Base-by-base conservation (phyloP, 1,139 yeast genomes). In the Arxiozyma slooffiae region DNA sequence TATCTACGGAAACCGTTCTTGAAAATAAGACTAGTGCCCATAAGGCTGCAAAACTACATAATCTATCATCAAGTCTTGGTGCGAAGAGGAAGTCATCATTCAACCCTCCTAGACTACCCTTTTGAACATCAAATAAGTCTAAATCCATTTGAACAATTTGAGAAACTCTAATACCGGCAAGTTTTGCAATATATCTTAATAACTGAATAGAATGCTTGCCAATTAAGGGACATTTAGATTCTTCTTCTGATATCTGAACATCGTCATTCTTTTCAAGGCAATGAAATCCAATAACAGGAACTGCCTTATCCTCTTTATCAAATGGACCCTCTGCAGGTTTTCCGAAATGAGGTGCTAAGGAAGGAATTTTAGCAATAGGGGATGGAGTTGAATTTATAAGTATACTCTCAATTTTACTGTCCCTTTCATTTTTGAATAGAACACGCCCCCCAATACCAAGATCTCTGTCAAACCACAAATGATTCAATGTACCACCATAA, bases 341-440 rank as follows among this genome's bases (percentile, higher is more conserved):
- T 34, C 85, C 86, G 59, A 81, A 81, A 68, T 81, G 86, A 5
- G 82, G 82, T 4, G 87, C 86, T 58, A 81, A 69, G 1, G 82
- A 71, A 2, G 87, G 85, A 48, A 82, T 79, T 57, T 75, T 77
- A 5, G 82, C 87, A 61, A 82, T 74, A 51, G 86, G 85, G 53
- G 74, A 76, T 7, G 84, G 83, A 4, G 80, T 68, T 14, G 85
- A 79, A 62, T 76, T 77, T 26, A 81, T 75, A 58, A 81, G 66
- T 50, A 69, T 71, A 23, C 77, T 67, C 9, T 61, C 63, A 40
- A 79, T 62, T 51, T 66, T 67, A 22, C 69, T 70, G 43, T 64
- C 54, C 30, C 59, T 63, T 22, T 56, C 53, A 30, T 59, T 71
- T 55, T 68, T 71, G 48, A 77, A 74, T 50, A 80, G 66, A 20